Evolutionary conservation across 768 basidiomycete species (phyloP), one percentile per base, ranked within the genome.

Genomic region (Lentinula edodes): DNA sequence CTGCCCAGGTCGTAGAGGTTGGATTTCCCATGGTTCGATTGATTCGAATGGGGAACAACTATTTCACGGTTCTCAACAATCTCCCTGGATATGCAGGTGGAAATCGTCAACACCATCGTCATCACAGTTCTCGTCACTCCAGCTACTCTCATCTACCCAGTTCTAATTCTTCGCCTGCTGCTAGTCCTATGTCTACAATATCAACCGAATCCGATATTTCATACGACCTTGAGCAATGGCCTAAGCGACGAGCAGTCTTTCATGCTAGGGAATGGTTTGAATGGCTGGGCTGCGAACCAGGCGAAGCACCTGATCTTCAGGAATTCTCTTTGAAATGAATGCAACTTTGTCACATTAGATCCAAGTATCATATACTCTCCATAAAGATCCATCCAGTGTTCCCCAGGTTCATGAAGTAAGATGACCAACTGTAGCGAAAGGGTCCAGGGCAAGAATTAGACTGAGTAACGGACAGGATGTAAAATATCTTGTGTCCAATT

Each of bases 11-110:
- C 9, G 76, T 88, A 23, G 83, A 84, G 63, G 78, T 79, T 15
- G 85, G 85, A 2, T 89, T 89, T 70, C 83, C 85, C 0, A 83
- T 80, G 73, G 83, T 85, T 7, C 77, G 80, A 1, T 77, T 89
- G 18, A 74, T 85, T 42, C 76, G 80, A 4, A 69, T 87, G 32
- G 85, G 83, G 34, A 76, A 74, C 56, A 76, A 72, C 46, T 81
- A 86, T 62, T 88, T 81, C 77, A 84, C 80, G 4, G 82, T 88
- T 8, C 64, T 68, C 8, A 62, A 66, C 35, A 60, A 60, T 48
- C 35, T 55, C 12, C 55, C 52, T 50, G 63, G 63, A 50, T 56
- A 60, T 39, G n/a, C 45, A 1, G 58, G 51, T 13, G 42, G 45
- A 46, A 15, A 28, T 56, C 36, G 34, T 39, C 53, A 12, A 15